phyloP scores from a whole-genome alignment of 257 asterid genomes.

The Plantago ovata region DNA sequence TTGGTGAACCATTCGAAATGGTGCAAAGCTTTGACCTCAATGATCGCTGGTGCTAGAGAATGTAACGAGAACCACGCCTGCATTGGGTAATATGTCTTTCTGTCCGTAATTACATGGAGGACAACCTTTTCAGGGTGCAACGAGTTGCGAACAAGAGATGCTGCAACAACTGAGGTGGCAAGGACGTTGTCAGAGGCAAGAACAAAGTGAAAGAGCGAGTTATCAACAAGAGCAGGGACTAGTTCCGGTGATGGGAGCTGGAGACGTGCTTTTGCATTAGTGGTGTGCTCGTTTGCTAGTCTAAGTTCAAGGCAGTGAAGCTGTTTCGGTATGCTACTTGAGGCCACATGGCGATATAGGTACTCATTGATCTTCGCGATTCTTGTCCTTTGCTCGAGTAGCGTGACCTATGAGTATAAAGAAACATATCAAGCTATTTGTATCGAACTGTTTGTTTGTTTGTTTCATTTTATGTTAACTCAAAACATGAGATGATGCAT shows the following conservation, averaged over 20 bases:
- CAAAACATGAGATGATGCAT: conserved; percentile 6
- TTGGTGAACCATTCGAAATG: conserved; percentile 93
- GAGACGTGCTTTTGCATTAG: conserved; percentile 79
- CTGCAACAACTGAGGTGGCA: conserved; percentile 89
- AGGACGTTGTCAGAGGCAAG: conserved; percentile 93
- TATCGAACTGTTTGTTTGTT: conserved; percentile 7
- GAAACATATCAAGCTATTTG: background rate
- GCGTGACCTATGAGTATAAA: conserved; percentile 49
- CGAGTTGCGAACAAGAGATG: conserved; percentile 71
- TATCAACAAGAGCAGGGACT: conserved; percentile 84
- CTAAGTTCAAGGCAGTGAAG: conserved; percentile 82
- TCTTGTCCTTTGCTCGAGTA: conserved; percentile 81
- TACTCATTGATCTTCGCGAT: conserved; percentile 91
- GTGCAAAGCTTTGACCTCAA: conserved; percentile 85
- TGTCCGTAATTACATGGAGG: conserved; percentile 77
- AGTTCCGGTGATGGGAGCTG: conserved; percentile 86
- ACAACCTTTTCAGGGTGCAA: conserved; percentile 64
- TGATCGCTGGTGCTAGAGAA: conserved; percentile 64
- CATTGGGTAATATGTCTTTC: conserved; percentile 86
- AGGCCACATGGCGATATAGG: conserved; percentile 95
- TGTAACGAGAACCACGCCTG: conserved; percentile 97
- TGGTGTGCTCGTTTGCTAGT: conserved; percentile 86
- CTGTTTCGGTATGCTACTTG: conserved; percentile 95
- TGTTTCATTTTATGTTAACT: background rate
- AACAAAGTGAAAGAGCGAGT: conserved; percentile 77